Base-by-base conservation (phyloP, 192 early-diverging fungal species). In the Coemansia sp. region DNA sequence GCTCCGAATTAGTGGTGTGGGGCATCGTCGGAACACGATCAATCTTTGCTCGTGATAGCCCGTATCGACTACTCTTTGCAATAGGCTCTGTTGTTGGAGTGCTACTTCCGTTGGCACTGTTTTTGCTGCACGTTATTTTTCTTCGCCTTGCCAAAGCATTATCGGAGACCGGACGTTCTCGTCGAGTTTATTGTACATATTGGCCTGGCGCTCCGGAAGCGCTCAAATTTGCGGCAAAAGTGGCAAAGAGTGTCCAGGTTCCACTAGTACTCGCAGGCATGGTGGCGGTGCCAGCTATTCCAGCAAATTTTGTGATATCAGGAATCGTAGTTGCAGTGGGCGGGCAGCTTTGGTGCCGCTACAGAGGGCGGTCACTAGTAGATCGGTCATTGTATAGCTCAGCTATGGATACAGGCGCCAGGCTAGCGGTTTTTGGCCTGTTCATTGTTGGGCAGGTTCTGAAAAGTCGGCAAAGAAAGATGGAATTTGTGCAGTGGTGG, bases 1-100 rank as follows among this genome's bases (percentile, higher is more conserved):
- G 78, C 53, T 80, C 78, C 0, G 78, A 80, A 58, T 66, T 80
- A 0, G 73, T 80, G 1, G 78, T 80, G 9, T 80, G 78, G 78
- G 78, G 78, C 1, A 80, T 80, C 7, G 78, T 75, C n/a, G 78
- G 78, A 1, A 69, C 78, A 4, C 69, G 56, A 7, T 74, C 78
- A 13, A 14, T 80, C 20, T 75, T 80, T 42, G 53, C 78, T 13
- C 26, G 11, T 0, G 40, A 53, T 46, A 80, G 78, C 20, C 78
- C 78, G 1, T 80, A 80, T 34, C 73, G 69, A 4, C 63, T 75
- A 45, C 50, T 80, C 20, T 80, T 80, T 50, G 60, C 71, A 2
- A 69, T 72, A n/a, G 78, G 78, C 46, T 62, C 73, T 5, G 26
- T 75, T 6, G 65, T 69, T 18, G 78, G 78, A 6, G 13, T 69